Conservation (phyloP, 1,284 basidiomycete genomes). For the Puccinia polysora region DNA sequence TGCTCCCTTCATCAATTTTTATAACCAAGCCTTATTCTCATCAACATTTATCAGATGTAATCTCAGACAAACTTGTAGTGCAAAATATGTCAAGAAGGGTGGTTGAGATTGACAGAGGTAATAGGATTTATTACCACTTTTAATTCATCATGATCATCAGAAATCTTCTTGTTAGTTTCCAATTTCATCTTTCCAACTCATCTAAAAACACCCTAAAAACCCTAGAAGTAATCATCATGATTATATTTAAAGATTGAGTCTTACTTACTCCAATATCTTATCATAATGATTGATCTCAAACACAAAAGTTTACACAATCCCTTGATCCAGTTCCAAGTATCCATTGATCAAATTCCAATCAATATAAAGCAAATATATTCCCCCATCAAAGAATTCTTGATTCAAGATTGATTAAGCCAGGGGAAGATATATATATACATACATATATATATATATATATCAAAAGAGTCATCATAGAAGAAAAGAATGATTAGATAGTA, state of each 20-base stretch:
- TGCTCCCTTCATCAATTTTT: conserved; percentile 86
- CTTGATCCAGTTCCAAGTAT: conserved; percentile 84
- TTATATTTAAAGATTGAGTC: no score
- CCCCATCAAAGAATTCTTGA: not conserved
- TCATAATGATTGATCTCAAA: conserved; percentile 97
- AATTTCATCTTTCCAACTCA: no score
- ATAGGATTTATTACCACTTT: no score
- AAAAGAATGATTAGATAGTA: no score
- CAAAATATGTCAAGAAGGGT: conserved; percentile 97
- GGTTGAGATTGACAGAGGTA: no score
- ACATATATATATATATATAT: no score
- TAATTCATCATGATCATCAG: no score
- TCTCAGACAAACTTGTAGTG: conserved; percentile 93
- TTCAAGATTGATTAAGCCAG: no score
- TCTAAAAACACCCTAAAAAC: no score
- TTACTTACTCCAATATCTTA: conserved; percentile 61
- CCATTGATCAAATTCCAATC: conserved; percentile 92
- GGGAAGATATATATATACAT: no score
- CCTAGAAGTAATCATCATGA: not conserved
- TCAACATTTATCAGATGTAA: conserved; percentile 76
- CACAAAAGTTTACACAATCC: conserved; percentile 96
- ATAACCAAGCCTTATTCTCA: conserved; percentile 83
- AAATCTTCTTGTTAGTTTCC: no score
- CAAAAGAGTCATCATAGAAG: no score
- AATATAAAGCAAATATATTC: not conserved